Conservation (phyloP, 1,284 basidiomycete species). For the Boletus mariae region DNA sequence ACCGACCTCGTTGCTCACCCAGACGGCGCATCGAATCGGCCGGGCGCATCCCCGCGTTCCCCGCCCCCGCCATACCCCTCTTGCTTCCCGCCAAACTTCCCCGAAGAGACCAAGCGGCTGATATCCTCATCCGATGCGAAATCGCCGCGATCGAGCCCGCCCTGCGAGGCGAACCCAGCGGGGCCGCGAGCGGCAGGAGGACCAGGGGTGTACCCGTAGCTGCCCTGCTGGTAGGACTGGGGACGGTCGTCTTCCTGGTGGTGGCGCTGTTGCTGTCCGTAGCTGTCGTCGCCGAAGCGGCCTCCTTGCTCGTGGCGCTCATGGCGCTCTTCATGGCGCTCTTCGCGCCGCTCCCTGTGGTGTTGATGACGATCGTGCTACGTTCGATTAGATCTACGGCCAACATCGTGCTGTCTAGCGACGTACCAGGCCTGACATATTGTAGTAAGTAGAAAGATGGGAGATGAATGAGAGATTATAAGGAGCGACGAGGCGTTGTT, state of each 20-base stretch:
- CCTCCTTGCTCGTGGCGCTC: constrained; percentile 7
- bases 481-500: too few species aligned
- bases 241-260: constrained; percentile 5
- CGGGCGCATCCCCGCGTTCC: neutral
- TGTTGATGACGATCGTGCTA: constrained; percentile 13
- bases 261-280: neutral
- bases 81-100: constrained; percentile 7
- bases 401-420: too few species aligned
- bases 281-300: neutral
- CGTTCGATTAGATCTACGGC: neutral
- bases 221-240: constrained; percentile 1
- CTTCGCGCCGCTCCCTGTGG: constrained; percentile 11
- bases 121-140: constrained; percentile 30
- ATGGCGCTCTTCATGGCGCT: constrained; percentile 9
- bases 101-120: constrained; percentile 18
- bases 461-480: neutral
- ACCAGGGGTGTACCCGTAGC: constrained; percentile 1
- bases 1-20: constrained; percentile 13
- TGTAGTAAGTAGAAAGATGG: neutral
- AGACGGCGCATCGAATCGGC: constrained; percentile 12
- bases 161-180: constrained; percentile 2
- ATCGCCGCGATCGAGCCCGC: constrained; percentile 25
- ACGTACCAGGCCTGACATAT: constrained; percentile 20
- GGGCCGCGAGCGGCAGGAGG: constrained; percentile 1
- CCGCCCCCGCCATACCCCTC: neutral